These are phyloP conservation scores for Hansfordia pulvinata DNA, from an alignment of 2,329 filamentous ascomycete species.

Conservation along the genomic window DNA sequence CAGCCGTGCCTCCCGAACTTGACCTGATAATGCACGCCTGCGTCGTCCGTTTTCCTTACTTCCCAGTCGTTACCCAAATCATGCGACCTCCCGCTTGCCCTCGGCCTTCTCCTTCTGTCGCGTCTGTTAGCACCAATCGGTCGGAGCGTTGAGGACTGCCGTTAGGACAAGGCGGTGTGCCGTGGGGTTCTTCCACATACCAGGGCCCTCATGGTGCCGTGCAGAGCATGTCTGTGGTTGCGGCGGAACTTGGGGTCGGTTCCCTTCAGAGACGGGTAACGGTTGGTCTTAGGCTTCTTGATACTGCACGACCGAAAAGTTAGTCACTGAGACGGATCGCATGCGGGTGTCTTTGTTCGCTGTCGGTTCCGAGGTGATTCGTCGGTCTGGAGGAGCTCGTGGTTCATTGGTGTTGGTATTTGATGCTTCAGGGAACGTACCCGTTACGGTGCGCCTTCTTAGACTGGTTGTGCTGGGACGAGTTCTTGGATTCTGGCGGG, in stretches of 20 bases:
- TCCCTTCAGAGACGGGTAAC: constrained; percentile 97
- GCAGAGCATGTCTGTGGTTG: constrained; percentile 99
- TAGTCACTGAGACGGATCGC: constrained; percentile 8
- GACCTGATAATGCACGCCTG: too few species aligned
- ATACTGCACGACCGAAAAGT: constrained; percentile 47
- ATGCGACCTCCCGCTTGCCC: constrained; percentile 88
- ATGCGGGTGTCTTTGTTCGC: constrained; percentile 1
- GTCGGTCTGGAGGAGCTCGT: constrained; percentile 4
- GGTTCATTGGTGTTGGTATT: constrained; percentile 2
- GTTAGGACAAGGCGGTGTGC: neutral
- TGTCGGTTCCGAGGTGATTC: constrained; percentile 1
- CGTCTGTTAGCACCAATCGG: constrained; percentile 7
- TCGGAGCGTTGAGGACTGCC: neutral
- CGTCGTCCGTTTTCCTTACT: too few species aligned
- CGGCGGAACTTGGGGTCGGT: constrained; percentile 99
- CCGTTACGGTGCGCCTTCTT: constrained; percentile 99
- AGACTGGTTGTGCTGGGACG: constrained; percentile 96
- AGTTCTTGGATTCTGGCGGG: constrained; percentile 92
- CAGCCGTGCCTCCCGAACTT: too few species aligned
- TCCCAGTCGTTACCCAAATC: too few species aligned
- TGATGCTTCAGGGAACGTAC: too few species aligned
- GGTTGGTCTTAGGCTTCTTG: constrained; percentile 99
- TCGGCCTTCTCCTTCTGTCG: constrained; percentile 84
- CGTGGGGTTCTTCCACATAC: constrained; percentile 40
- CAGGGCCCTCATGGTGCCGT: constrained; percentile 96